Evolutionary conservation across 1,139 yeast genomes (phyloP).

Genomic region (Magnusiomyces ingens): DNA sequence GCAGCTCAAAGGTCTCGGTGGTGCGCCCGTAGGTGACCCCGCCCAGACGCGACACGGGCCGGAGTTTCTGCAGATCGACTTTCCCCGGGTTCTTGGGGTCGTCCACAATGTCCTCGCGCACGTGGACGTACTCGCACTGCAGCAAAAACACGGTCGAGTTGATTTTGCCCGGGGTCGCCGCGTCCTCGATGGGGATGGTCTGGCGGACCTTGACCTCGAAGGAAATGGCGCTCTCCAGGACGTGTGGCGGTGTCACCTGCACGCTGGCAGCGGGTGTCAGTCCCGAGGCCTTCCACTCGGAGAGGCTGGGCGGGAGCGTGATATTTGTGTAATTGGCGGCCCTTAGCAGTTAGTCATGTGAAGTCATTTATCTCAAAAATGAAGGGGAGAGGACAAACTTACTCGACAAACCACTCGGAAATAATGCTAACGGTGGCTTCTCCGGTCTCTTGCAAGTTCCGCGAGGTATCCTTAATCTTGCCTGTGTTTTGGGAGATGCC

Average conservation of each 20-base stretch:
- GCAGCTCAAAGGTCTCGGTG: slow-evolving; percentile 38
- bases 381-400: background rate
- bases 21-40: slow-evolving; percentile 46
- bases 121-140: slow-evolving; percentile 52
- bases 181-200: slow-evolving; percentile 43
- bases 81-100: slow-evolving; percentile 25
- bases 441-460: slow-evolving; percentile 43
- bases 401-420: slow-evolving; percentile 55
- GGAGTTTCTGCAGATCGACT: slow-evolving; percentile 43
- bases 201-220: slow-evolving; percentile 49
- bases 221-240: slow-evolving; percentile 54
- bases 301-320: slow-evolving; percentile 43
- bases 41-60: slow-evolving; percentile 51
- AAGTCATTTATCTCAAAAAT: background rate
- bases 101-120: slow-evolving; percentile 47
- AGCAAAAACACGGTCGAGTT: slow-evolving; percentile 42
- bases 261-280: slow-evolving; percentile 42
- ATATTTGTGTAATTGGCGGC: slow-evolving; percentile 51
- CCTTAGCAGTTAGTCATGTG: background rate
- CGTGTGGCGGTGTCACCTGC: slow-evolving; percentile 47
- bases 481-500: slow-evolving; percentile 42
- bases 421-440: slow-evolving; percentile 54
- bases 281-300: slow-evolving; percentile 52
- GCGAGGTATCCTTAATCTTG: slow-evolving; percentile 42
- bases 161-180: slow-evolving; percentile 34